These are phyloP conservation scores for Vigna trinervia DNA, from an alignment of 306 rosid genomes.

Conservation along the genomic window DNA sequence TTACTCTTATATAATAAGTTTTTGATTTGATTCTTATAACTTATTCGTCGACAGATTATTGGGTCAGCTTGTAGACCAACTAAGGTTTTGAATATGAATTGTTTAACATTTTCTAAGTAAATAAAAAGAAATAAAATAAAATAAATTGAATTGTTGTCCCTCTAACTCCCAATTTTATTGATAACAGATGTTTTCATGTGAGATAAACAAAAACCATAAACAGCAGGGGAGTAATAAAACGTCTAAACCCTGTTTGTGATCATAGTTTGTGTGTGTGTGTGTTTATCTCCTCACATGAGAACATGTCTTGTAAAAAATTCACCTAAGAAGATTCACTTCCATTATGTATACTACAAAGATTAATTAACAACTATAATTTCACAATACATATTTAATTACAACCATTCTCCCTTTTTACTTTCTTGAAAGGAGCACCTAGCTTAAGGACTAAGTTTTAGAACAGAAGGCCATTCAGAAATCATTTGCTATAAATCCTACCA, in stretches of 20 bases:
- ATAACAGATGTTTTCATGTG: too few relatives aligned
- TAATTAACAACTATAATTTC: conserved; percentile 31
- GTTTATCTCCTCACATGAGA: neutral
- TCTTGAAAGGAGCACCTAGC: conserved; percentile 43
- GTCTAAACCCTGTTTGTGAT: neutral
- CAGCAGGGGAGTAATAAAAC: too few relatives aligned
- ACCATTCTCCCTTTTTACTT: conserved; percentile 1
- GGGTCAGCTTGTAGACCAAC: too few relatives aligned
- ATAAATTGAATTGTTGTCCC: too few relatives aligned
- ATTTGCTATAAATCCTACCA: conserved; percentile 16
- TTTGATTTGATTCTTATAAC: too few relatives aligned
- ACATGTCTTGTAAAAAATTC: neutral
- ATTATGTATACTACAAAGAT: conserved; percentile 19
- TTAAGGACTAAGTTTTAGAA: conserved; percentile 43
- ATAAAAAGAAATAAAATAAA: too few relatives aligned
- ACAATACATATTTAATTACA: conserved; percentile 42
- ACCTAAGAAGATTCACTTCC: neutral
- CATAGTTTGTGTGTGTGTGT: neutral
- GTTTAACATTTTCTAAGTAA: too few relatives aligned
- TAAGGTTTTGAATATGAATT: too few relatives aligned
- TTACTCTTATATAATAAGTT: too few relatives aligned
- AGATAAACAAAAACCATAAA: too few relatives aligned
- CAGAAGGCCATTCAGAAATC: conserved; percentile 26
- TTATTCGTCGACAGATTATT: too few relatives aligned
- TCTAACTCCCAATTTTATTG: too few relatives aligned